Evolutionary conservation across 345 rosid genomes (phyloP).

Genomic region (Arabidopsis suecica): DNA sequence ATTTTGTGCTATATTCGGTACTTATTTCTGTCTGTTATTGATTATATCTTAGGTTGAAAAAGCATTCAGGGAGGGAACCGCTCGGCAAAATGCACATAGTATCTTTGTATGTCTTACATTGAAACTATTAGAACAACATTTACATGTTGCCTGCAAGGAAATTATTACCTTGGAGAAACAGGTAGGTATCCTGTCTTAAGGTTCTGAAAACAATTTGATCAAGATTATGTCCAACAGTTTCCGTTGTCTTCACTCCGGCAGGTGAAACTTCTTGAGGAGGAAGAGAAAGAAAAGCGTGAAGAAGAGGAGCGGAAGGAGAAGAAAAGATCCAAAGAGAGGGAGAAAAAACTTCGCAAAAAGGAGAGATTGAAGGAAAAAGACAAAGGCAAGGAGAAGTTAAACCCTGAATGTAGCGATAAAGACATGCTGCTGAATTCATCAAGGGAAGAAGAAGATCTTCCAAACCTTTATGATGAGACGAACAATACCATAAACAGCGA

Average conservation of each 20-base stretch:
- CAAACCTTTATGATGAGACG: slow-evolving; percentile 52
- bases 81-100: slow-evolving; percentile 97
- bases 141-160: slow-evolving; percentile 98
- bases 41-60: slow-evolving; percentile 81
- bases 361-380: slow-evolving; percentile 94
- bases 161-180: slow-evolving; percentile 89
- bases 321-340: slow-evolving; percentile 86
- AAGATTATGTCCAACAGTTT: slow-evolving; percentile 40
- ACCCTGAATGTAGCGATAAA: slow-evolving; percentile 39
- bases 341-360: slow-evolving; percentile 92
- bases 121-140: slow-evolving; percentile 85
- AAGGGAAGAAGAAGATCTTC: slow-evolving; percentile 47
- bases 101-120: slow-evolving; percentile 89
- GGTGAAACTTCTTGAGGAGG: slow-evolving; percentile 94
- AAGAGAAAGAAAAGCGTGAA: slow-evolving; percentile 95
- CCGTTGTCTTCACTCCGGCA: slow-evolving; percentile 43
- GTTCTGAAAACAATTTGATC: slow-evolving; percentile 7
- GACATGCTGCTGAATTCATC: slow-evolving; percentile 27
- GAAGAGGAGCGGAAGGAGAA: slow-evolving; percentile 93
- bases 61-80: slow-evolving; percentile 98
- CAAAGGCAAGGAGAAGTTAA: slow-evolving; percentile 61
- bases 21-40: slow-evolving; percentile 27
- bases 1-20: slow-evolving; percentile 5
- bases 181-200: slow-evolving; percentile 49
- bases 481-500: slow-evolving; percentile 44